Evolutionary conservation across 1,139 yeast species (phyloP), one percentile per base, ranked within the genome.

Genomic region (Schwanniomyces etchellsii): DNA sequence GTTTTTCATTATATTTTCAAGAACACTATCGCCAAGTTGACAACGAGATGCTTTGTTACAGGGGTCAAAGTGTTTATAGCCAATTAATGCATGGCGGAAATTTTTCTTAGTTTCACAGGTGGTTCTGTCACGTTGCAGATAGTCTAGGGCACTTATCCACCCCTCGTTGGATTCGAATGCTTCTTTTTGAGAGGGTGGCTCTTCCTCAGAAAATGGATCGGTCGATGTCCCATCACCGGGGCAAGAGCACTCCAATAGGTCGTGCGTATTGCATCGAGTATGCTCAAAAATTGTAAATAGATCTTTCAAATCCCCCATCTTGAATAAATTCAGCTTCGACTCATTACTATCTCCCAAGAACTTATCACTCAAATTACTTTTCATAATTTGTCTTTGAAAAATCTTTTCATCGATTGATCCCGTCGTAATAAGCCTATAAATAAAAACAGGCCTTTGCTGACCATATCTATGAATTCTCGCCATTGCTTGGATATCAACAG

Each of bases 321-420:
- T 77, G 47, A 82, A 82, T 1, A 79, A 63, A 40, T 67, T 64
- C 35, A 60, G 56, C 18, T 43, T 46, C 0, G 70, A 57, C 10
- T 60, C 61, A 5, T 41, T 40, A 24, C 65, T 64, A 29, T 65
- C 63, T 45, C 82, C 91, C 42, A 91, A 60, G 45, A 91, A 82
- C 39, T 78, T 78, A 37, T 81, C 81, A 29, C 96, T 84, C 31
- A 91, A 57, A 33, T 81, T 89, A 36, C 66, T 77, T 52, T 93
- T 91, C 67, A 86, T 80, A 35, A 88, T 62, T 50, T 91, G 98
- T n/a, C 99, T 66, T 53, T 91, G 97, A 39, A 83, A 80, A 4
- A 91, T 88, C 57, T 91, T 91, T 50, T 91, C 99, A 51, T 91
- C 99, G 27, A 91, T 84, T 36, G 89, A 78, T 0, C 98, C 98